Percentiles rank a stretch among this genome's conserved stretches.
These are phyloP conservation scores for Quercus ilex DNA, from an alignment of 306 rosid genomes.

Conservation along the genomic window DNA sequence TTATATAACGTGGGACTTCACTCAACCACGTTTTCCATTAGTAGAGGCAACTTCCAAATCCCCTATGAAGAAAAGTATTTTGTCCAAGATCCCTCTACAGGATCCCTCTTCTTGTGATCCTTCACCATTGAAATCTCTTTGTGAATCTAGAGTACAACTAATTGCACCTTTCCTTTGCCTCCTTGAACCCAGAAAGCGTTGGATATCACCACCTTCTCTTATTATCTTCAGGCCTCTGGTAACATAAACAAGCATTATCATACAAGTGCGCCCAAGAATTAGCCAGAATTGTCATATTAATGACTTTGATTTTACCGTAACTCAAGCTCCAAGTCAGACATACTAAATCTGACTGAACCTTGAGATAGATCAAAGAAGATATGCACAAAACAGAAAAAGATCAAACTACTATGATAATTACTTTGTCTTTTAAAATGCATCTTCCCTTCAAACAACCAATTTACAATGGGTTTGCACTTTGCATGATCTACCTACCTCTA, in stretches of 20 bases:
- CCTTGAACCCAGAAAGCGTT: conserved; percentile 60
- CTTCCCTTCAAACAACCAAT: neutral
- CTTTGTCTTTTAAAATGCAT: neutral
- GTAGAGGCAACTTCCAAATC: conserved; percentile 75
- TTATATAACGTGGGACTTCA: too few relatives aligned
- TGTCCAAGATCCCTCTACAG: conserved; percentile 59
- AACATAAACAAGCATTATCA: conserved; percentile 1
- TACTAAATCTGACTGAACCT: neutral
- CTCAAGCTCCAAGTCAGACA: neutral
- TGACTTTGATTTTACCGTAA: neutral
- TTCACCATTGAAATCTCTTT: conserved; percentile 28
- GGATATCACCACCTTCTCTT: conserved; percentile 63
- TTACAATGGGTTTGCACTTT: neutral
- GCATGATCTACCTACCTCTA: neutral
- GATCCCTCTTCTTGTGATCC: conserved; percentile 42
- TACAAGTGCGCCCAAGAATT: neutral
- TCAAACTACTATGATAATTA: neutral
- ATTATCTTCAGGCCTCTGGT: conserved; percentile 69
- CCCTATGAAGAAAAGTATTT: conserved; percentile 71
- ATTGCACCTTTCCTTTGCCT: conserved; percentile 24
- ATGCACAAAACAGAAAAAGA: neutral
- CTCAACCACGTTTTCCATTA: conserved; percentile 48
- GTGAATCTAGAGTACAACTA: conserved; percentile 20
- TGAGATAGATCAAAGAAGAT: neutral
- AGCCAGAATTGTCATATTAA: neutral